phyloP scores from a whole-genome alignment of 768 basidiomycete genomes.

The Mycena polygramma region DNA sequence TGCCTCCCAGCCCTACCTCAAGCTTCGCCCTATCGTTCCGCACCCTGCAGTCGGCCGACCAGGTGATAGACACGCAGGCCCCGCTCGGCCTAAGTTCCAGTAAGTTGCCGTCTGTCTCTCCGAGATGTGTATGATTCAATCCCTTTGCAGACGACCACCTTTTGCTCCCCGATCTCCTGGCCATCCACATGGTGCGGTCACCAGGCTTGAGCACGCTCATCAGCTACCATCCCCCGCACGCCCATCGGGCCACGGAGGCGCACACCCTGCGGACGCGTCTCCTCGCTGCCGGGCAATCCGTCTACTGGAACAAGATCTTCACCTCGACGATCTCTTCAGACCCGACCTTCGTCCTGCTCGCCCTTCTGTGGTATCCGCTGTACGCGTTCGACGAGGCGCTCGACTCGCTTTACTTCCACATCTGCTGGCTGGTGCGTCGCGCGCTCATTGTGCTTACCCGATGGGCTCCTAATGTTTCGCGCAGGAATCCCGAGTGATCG shows the following conservation, averaged over 20 bases:
- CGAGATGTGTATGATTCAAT: not conserved
- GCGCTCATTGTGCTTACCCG: not conserved
- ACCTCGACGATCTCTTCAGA: constrained; percentile 51
- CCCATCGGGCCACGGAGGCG: constrained; percentile 52
- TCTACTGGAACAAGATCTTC: constrained; percentile 62
- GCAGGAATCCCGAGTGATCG: constrained; percentile 62
- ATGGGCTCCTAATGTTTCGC: not conserved
- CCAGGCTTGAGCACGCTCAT: constrained; percentile 55
- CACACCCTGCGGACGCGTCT: constrained; percentile 51
- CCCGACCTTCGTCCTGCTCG: constrained; percentile 67
- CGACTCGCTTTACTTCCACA: constrained; percentile 64
- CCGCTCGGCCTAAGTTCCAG: constrained; percentile 58
- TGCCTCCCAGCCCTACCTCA: constrained; percentile 39
- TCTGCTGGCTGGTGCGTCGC: constrained; percentile 58
- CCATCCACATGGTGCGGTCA: constrained; percentile 67
- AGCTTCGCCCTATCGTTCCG: constrained; percentile 28
- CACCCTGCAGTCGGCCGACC: constrained; percentile 39
- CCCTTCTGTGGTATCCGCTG: constrained; percentile 69
- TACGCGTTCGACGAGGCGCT: constrained; percentile 74
- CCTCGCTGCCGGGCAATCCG: constrained; percentile 53
- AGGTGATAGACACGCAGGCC: constrained; percentile 66
- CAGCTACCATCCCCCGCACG: constrained; percentile 55
- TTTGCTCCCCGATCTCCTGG: constrained; percentile 62
- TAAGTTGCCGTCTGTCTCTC: constrained; percentile 34
- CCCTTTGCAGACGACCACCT: constrained; percentile 46